Evolutionary conservation across 495 filamentous ascomycete species (phyloP).

Genomic region (Penicillium atrosanguineum): DNA sequence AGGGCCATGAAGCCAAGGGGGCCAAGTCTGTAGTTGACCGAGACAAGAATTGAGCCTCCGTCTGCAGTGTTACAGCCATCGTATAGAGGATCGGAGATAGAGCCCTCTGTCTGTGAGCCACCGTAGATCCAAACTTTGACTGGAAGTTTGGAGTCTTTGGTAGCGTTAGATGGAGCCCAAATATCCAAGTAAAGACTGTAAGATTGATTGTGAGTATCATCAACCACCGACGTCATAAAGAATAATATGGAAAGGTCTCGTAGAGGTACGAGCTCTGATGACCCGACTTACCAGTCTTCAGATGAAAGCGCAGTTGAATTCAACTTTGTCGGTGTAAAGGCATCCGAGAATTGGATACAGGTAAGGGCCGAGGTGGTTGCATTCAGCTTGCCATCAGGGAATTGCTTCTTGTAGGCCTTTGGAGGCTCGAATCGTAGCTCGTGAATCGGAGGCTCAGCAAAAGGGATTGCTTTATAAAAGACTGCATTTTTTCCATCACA

Average conservation of each 20-base stretch:
- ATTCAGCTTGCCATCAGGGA: constrained; percentile 11
- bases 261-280: too few species aligned
- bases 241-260: too few species aligned
- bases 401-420: constrained; percentile 16
- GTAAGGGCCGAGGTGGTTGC: constrained; percentile 1
- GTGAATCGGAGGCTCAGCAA: constrained; percentile 24
- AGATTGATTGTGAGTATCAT: too few species aligned
- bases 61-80: constrained; percentile 38
- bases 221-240: too few species aligned
- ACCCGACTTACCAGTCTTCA: too few species aligned
- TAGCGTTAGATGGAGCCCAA: constrained; percentile 29
- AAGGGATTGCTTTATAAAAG: constrained; percentile 29
- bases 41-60: constrained; percentile 36
- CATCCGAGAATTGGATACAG: too few species aligned
- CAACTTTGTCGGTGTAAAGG: too few species aligned
- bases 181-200: constrained; percentile 29
- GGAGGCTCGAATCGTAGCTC: constrained; percentile 24
- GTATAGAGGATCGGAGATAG: constrained; percentile 28
- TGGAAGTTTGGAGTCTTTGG: constrained; percentile 31
- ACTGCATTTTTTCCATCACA: constrained; percentile 26
- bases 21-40: constrained; percentile 38
- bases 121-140: constrained; percentile 45
- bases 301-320: too few species aligned
- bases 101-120: constrained; percentile 24
- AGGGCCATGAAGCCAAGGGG: constrained; percentile 32